Percentiles rank a stretch among this genome's conserved stretches.
Evolutionary conservation across 331 rosid genomes (phyloP).

Genomic region (Rosa hybrid): DNA sequence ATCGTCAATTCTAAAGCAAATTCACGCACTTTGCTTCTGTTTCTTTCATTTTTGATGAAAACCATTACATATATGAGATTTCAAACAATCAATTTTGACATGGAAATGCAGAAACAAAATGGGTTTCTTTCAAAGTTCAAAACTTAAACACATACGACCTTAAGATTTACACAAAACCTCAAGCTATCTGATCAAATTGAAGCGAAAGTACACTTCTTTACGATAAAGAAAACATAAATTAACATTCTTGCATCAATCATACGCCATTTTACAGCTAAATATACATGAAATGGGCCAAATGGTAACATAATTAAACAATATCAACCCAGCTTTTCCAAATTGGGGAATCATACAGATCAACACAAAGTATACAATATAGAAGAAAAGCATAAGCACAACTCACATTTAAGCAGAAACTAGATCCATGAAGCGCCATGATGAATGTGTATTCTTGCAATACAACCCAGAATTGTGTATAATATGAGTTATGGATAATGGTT

Average conservation of each 20-base stretch:
- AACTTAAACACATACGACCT: neutral
- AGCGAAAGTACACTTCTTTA: neutral
- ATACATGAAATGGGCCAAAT: neutral
- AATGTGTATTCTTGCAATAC: neutral
- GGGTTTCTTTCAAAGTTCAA: neutral
- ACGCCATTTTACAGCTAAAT: neutral
- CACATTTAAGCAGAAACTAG: constrained; percentile 26
- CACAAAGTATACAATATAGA: neutral
- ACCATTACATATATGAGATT: neutral
- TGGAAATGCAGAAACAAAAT: neutral
- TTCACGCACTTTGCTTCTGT: neutral
- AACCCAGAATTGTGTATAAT: neutral
- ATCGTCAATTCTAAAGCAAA: neutral
- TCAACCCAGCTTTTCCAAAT: neutral
- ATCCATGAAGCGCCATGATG: constrained; percentile 34
- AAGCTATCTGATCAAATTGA: neutral
- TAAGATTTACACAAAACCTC: neutral
- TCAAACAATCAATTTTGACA: neutral
- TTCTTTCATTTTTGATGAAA: neutral
- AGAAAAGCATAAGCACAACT: constrained; percentile 6
- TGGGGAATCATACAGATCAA: neutral
- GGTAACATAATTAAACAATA: neutral
- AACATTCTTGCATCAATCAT: neutral
- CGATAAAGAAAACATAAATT: neutral
- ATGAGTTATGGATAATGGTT: constrained; percentile 1